phyloP scores from a whole-genome alignment of 2,329 filamentous ascomycete genomes.

The Alternaria infectoria region DNA sequence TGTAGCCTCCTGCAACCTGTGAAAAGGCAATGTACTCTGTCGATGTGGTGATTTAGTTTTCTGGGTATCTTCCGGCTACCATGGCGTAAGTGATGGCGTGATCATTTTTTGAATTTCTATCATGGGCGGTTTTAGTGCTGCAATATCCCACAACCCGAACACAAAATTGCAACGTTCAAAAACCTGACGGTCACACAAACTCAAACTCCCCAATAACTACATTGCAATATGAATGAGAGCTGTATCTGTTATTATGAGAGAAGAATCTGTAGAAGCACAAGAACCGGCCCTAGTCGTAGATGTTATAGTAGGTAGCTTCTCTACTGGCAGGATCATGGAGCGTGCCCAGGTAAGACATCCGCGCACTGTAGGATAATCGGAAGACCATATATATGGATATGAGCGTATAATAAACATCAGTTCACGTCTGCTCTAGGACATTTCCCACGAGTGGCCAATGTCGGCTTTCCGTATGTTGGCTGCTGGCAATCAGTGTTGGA shows the following conservation, averaged over 20 bases:
- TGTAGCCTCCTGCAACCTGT: neutral
- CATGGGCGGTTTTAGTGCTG: neutral
- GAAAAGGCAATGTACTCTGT: neutral
- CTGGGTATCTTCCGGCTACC: neutral
- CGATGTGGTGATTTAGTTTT: neutral
- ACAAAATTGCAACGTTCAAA: neutral
- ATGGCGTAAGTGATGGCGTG: neutral
- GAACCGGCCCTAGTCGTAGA: neutral
- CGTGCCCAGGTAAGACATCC: neutral
- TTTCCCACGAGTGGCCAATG: neutral
- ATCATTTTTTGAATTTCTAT: neutral
- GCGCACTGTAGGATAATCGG: neutral
- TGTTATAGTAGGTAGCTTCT: neutral
- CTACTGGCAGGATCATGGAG: neutral
- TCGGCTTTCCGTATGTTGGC: neutral
- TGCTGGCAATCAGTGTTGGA: neutral
- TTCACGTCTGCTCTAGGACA: neutral
- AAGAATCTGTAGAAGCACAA: neutral
- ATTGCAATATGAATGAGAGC: neutral
- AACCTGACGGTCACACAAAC: neutral
- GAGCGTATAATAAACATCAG: neutral
- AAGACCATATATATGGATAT: neutral
- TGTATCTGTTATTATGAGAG: neutral
- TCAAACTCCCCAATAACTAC: neutral
- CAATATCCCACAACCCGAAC: neutral